phyloP scores from a whole-genome alignment of 2,329 filamentous ascomycete species.

The Paraconiothyrium sp. region DNA sequence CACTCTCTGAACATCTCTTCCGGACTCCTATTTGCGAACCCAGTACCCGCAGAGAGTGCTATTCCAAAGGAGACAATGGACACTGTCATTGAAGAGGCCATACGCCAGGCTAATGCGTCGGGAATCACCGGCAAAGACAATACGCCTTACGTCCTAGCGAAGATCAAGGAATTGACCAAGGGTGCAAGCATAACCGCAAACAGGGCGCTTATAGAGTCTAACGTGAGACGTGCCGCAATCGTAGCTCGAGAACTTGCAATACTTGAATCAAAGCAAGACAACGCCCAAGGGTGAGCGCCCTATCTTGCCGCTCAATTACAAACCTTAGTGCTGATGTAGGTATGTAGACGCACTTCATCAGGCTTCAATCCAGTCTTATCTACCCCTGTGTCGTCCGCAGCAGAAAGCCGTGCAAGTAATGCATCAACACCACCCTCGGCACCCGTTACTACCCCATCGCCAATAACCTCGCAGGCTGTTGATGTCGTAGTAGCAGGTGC shows the following conservation, averaged over 20 bases:
- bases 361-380: slow-evolving; percentile 35
- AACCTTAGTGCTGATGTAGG: slow-evolving; percentile 50
- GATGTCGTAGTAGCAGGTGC: slow-evolving; percentile 91
- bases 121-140: slow-evolving; percentile 75
- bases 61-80: slow-evolving; percentile 68
- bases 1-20: slow-evolving; percentile 75
- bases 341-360: slow-evolving; percentile 42
- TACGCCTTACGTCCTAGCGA: slow-evolving; percentile 82
- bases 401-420: slow-evolving; percentile 24
- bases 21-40: slow-evolving; percentile 89
- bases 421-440: slow-evolving; percentile 26
- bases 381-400: slow-evolving; percentile 24
- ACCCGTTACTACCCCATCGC: slow-evolving; percentile 11
- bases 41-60: slow-evolving; percentile 75
- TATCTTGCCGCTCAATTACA: slow-evolving; percentile 37
- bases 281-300: slow-evolving; percentile 51
- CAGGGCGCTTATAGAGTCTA: slow-evolving; percentile 72
- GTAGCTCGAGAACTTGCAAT: slow-evolving; percentile 70
- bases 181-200: slow-evolving; percentile 79
- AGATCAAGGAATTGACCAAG: slow-evolving; percentile 81
- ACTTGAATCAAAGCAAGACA: slow-evolving; percentile 55
- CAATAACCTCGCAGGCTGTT: slow-evolving; percentile 14
- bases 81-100: slow-evolving; percentile 51
- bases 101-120: slow-evolving; percentile 47
- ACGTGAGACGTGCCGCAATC: slow-evolving; percentile 71